These are phyloP conservation scores for Pyrenophora tritici-repentis DNA, from an alignment of 2,329 filamentous ascomycete genomes.

Conservation along the genomic window DNA sequence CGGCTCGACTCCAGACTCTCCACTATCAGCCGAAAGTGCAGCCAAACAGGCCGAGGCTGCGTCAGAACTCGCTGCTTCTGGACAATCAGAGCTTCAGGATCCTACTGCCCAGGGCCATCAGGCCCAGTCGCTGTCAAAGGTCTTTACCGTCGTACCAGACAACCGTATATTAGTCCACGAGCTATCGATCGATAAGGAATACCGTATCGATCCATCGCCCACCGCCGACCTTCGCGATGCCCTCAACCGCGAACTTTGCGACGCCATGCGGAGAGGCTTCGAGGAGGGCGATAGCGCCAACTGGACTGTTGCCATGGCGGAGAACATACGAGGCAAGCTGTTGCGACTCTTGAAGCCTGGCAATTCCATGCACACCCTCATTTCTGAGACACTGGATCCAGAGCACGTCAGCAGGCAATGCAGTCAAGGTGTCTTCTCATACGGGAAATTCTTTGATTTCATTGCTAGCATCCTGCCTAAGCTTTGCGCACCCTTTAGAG, in stretches of 20 bases:
- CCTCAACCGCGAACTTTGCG: conserved; percentile 63
- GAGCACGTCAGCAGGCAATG: conserved; percentile 73
- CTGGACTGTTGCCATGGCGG: conserved; percentile 72
- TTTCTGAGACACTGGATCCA: conserved; percentile 75
- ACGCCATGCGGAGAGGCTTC: conserved; percentile 65
- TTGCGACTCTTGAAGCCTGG: conserved; percentile 72
- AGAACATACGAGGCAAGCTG: conserved; percentile 72
- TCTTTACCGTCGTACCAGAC: conserved; percentile 68
- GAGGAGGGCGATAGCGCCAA: conserved; percentile 67
- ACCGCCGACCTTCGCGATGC: conserved; percentile 63
- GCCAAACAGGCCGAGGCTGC: conserved; percentile 47
- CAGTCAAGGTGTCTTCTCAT: conserved; percentile 73
- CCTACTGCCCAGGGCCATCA: conserved; percentile 38
- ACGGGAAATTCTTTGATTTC: conserved; percentile 77
- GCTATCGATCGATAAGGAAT: conserved; percentile 78
- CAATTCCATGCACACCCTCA: conserved; percentile 74
- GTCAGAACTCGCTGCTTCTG: conserved; percentile 37
- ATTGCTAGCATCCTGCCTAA: conserved; percentile 77
- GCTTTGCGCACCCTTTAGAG: conserved; percentile 80
- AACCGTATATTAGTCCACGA: conserved; percentile 80
- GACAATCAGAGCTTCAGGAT: conserved; percentile 11
- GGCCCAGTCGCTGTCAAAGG: conserved; percentile 54
- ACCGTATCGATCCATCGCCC: conserved; percentile 66
- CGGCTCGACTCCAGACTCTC: conserved; percentile 36
- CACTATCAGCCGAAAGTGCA: conserved; percentile 33